Evolutionary conservation across 129 eudicot genomes (phyloP), one percentile per base, ranked within the genome.

Genomic region (carrot (Daucus carota)): DNA sequence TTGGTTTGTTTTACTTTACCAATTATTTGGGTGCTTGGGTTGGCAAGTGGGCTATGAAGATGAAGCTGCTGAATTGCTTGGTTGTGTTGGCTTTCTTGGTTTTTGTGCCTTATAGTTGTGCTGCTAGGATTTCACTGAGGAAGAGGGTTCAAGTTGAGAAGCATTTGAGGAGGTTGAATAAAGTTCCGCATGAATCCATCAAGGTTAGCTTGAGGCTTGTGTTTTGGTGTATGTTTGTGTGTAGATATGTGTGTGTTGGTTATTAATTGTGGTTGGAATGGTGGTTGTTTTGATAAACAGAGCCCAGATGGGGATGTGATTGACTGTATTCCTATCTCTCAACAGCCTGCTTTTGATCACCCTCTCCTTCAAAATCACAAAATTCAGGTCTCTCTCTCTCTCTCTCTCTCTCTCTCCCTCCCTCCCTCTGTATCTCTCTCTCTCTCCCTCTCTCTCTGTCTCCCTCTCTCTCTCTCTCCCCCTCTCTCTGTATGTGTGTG

Each of bases 301-400:
- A 85, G 88, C 46, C 88, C 90, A 75, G 97, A 92, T 80, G 96
- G 97, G 38, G 96, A 92, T 84, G 79, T 76, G 31, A 90, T 92
- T 24, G 97, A 92, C 57, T 92, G 97, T 68, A 86, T 92, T 28
- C 86, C 66, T 72, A 85, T 89, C 46, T 84, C 91, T 52, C 90
- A 88, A 43, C 97, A 92, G 74, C 91, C 93, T 29, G 96, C 97
- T 38, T 92, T 92, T 80, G 97, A 92, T 86, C 97, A 92, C 36
- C 92, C 97, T 36, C 85, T 83, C 59, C 89, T 90, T 80, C 87
- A 85, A 70, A 87, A 88, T 85, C 96, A 92, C 67, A 86, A 87
- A 33, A 88, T 92, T 84, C 88, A 90, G 96, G 96, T 90, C 17
- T 45, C n/a, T 31, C 42, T 68, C 57, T 75, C 16, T 78, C 40